Base-by-base conservation (phyloP, 202 grass and related monocot species). In the Digitaria exilis region DNA sequence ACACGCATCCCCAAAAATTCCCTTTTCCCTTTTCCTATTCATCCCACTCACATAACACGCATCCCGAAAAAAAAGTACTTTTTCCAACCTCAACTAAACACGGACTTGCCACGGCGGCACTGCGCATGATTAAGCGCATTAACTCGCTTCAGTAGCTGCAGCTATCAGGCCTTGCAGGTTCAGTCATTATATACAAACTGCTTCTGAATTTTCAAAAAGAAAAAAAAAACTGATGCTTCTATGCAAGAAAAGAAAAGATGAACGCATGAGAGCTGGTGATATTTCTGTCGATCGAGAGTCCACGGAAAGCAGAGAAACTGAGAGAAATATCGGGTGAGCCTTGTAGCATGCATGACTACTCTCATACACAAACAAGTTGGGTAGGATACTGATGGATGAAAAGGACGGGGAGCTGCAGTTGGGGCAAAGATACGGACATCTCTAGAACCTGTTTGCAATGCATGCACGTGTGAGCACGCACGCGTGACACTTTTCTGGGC, bases 101-200 rank as follows among this genome's bases (percentile, higher is more conserved):
- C n/a, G n/a, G n/a, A n/a, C 0, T 57, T 48, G 71, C 70, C 78
- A 69, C 78, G 39, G 56, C 35, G 52, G 29, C 62, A 7, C 3
- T 17, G 63, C 3, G 1, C 71, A 82, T 69, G 63, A 82, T 69
- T 31, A 71, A 43, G 18, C 24, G 64, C 85, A 77, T 77, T 75
- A 5, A 76, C 29, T 52, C 30, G 21, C 21, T 3, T 34, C 13
- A 22, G 69, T 26, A 14, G 48, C 8, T 42, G 48, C 68, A 62
- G 42, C 57, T 29, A 4, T 46, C 44, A 46, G 44, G 13, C 44
- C 13, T 16, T 16, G 44, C 13, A 16, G 44, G 44, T 15, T 46
- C 44, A 12, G 9, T 2, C 42, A 44, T 44, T 34, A 34, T 39
- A 39, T 39, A 39, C n/a, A n/a, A n/a, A 0, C 6, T 39, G 37